Conservation (phyloP, 1,139 yeast genomes). For the Saccharomyces hybrid region DNA sequence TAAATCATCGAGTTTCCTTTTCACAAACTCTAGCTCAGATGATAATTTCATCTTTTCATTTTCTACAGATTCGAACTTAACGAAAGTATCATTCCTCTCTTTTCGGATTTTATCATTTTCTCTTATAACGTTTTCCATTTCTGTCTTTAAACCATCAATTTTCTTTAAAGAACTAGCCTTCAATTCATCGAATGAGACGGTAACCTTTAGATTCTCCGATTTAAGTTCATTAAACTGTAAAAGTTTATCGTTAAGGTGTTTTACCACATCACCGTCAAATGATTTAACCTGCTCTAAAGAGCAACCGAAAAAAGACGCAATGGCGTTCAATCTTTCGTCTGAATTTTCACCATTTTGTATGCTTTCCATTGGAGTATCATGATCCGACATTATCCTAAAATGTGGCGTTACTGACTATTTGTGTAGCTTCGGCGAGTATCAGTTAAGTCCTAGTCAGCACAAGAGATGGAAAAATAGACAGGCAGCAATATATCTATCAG, state of each 20-base stretch:
- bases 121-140: slow-evolving; percentile 39
- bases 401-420: neutral
- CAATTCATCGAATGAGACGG: slow-evolving; percentile 47
- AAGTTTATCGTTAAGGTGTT: neutral
- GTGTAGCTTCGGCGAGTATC: neutral
- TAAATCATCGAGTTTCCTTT: neutral
- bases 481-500: neutral
- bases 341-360: neutral
- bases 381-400: neutral
- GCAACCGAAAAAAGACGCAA: neutral
- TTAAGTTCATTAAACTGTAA: slow-evolving; percentile 7
- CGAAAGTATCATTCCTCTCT: slow-evolving; percentile 3
- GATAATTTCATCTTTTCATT: neutral
- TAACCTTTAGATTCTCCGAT: slow-evolving; percentile 8
- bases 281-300: neutral
- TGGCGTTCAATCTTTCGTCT: neutral
- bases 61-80: neutral
- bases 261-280: neutral
- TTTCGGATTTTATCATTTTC: slow-evolving; percentile 3
- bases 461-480: neutral
- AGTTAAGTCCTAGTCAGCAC: neutral
- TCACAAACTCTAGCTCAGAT: neutral
- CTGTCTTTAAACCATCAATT: slow-evolving; percentile 41
- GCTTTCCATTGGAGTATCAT: neutral
- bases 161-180: slow-evolving; percentile 35